phyloP scores from a whole-genome alignment of 2,329 filamentous ascomycete species.

The Mycogone perniciosa region DNA sequence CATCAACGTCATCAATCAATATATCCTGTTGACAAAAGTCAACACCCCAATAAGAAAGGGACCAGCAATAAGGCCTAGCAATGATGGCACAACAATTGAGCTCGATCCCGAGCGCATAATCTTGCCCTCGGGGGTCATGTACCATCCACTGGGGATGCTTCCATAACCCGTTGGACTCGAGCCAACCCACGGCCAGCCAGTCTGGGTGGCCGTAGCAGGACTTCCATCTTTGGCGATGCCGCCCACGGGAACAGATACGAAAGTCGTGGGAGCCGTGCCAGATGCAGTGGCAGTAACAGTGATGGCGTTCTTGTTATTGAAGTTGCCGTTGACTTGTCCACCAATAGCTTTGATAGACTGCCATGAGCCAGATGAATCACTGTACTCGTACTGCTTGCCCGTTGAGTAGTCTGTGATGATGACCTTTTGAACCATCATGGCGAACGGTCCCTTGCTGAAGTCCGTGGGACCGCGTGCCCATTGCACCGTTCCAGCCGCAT shows the following conservation, averaged over 20 bases:
- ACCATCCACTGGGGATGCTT: slow-evolving; percentile 71
- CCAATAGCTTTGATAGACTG: slow-evolving; percentile 74
- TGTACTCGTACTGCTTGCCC: slow-evolving; percentile 76
- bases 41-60: slow-evolving; percentile 23
- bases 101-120: slow-evolving; percentile 58
- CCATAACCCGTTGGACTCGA: slow-evolving; percentile 44
- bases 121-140: slow-evolving; percentile 71
- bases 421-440: slow-evolving; percentile 74
- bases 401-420: slow-evolving; percentile 88
- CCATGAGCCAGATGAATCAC: slow-evolving; percentile 72
- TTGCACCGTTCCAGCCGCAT: slow-evolving; percentile 72
- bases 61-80: slow-evolving; percentile 20
- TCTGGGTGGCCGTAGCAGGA: slow-evolving; percentile 48
- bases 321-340: slow-evolving; percentile 66
- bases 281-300: slow-evolving; percentile 53
- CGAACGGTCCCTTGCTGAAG: slow-evolving; percentile 76
- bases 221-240: slow-evolving; percentile 55
- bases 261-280: slow-evolving; percentile 54
- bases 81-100: slow-evolving; percentile 15
- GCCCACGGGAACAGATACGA: slow-evolving; percentile 63
- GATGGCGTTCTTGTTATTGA: slow-evolving; percentile 45
- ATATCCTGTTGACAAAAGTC: slow-evolving; percentile 16
- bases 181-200: slow-evolving; percentile 62
- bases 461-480: slow-evolving; percentile 87
- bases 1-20: background rate